Evolutionary conservation across 768 basidiomycete species (phyloP).

Genomic region (Strobilomyces confusus): DNA sequence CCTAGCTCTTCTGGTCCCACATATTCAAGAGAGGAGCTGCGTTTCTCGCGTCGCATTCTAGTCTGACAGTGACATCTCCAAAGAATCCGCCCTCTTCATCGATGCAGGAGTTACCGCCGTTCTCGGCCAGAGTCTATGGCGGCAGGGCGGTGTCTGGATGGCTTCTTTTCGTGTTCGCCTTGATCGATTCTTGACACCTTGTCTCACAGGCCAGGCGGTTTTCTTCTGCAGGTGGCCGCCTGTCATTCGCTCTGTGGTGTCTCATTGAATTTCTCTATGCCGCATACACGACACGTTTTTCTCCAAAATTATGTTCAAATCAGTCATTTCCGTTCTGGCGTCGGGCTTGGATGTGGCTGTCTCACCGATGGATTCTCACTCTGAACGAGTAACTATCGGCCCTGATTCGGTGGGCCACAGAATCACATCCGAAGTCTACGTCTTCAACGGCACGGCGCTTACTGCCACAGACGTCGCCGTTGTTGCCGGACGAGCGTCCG

Average conservation of each 20-base stretch:
- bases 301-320: neutral
- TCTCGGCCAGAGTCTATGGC: slow-evolving; percentile 14
- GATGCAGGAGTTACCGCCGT: slow-evolving; percentile 64
- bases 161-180: slow-evolving; percentile 35
- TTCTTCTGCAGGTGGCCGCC: slow-evolving; percentile 60
- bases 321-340: slow-evolving; percentile 29
- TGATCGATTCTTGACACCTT: neutral
- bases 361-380: slow-evolving; percentile 35
- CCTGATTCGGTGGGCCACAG: slow-evolving; percentile 64
- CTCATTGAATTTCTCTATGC: slow-evolving; percentile 57
- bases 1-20: slow-evolving; percentile 51
- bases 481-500: slow-evolving; percentile 32
- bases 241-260: slow-evolving; percentile 60
- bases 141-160: slow-evolving; percentile 57
- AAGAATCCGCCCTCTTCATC: slow-evolving; percentile 46
- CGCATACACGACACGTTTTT: slow-evolving; percentile 31
- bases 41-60: slow-evolving; percentile 49
- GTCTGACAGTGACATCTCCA: slow-evolving; percentile 25
- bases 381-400: slow-evolving; percentile 47
- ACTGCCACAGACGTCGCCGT: slow-evolving; percentile 64
- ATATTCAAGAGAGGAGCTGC: slow-evolving; percentile 67
- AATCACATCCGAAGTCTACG: slow-evolving; percentile 43
- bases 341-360: slow-evolving; percentile 66
- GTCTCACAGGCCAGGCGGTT: slow-evolving; percentile 42
- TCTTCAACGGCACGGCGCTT: slow-evolving; percentile 54